Percentiles rank a stretch among this genome's conserved stretches.
Evolutionary conservation across 2,329 filamentous ascomycete species (phyloP).

Genomic region (Paecilomyces variotii): DNA sequence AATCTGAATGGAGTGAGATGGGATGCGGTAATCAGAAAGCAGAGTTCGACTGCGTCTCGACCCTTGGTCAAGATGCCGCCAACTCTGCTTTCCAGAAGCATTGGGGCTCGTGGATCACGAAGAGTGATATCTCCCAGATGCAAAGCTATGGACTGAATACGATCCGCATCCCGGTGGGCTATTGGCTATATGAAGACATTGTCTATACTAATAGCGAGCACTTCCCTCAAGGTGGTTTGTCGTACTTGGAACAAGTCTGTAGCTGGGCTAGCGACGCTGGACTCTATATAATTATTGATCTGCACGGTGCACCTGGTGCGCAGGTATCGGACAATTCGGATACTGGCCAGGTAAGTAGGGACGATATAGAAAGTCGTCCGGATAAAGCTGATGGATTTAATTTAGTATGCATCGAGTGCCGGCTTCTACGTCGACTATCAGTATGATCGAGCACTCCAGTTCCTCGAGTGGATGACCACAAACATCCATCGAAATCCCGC

Average conservation of each 20-base stretch:
- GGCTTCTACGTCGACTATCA: conserved; percentile 52
- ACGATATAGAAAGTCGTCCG: not conserved
- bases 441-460: conserved; percentile 48
- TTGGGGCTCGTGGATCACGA: conserved; percentile 45
- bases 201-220: conserved; percentile 42
- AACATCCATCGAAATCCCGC: conserved; percentile 42
- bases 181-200: conserved; percentile 47
- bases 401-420: conserved; percentile 27
- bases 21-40: conserved; percentile 40
- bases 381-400: not conserved
- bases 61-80: conserved; percentile 40
- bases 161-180: conserved; percentile 48
- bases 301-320: conserved; percentile 46
- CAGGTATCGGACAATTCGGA: conserved; percentile 41
- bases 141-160: conserved; percentile 45
- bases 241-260: conserved; percentile 41
- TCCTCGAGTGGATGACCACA: conserved; percentile 50
- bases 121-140: conserved; percentile 44
- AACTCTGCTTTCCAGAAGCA: conserved; percentile 43
- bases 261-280: conserved; percentile 42
- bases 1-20: conserved; percentile 39
- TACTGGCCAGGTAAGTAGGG: conserved; percentile 33
- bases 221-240: conserved; percentile 43
- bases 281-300: conserved; percentile 48
- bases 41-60: conserved; percentile 48